These are phyloP conservation scores for Hanseniaspora clermontiae DNA, from an alignment of 805 yeast genomes.

Conservation along the genomic window DNA sequence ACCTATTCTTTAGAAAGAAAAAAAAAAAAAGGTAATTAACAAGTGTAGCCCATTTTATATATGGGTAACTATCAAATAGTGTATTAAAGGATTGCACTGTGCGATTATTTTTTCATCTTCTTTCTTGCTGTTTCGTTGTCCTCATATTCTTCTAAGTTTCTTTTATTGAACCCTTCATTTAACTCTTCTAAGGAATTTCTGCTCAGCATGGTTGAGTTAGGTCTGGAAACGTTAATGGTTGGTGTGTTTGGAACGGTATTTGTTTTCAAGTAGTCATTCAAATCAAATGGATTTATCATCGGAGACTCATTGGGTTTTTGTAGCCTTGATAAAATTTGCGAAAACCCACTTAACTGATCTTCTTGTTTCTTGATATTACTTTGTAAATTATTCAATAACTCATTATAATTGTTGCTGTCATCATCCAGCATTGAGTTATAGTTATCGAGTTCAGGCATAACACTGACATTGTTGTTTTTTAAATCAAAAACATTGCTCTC, in stretches of 20 bases:
- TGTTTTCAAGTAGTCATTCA: conserved; percentile 13
- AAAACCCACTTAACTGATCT: conserved; percentile 9
- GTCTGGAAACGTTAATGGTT: neutral
- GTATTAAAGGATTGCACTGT: too few relatives aligned
- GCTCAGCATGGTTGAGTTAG: neutral
- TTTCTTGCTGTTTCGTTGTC: neutral
- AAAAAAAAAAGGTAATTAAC: too few relatives aligned
- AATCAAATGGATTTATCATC: conserved; percentile 11
- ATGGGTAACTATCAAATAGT: too few relatives aligned
- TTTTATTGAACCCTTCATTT: neutral
- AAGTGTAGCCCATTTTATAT: too few relatives aligned
- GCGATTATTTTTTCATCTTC: neutral
- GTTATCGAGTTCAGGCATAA: neutral
- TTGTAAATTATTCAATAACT: conserved; percentile 1
- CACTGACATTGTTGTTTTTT: neutral
- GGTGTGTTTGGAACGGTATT: conserved; percentile 10
- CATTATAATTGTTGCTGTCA: neutral
- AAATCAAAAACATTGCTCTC: neutral
- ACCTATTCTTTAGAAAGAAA: too few relatives aligned
- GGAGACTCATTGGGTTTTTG: neutral
- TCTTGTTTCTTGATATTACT: conserved; percentile 11
- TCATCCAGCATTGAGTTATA: neutral
- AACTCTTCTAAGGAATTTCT: neutral
- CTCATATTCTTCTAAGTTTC: neutral
- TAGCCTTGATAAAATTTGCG: conserved; percentile 5